Conservation (phyloP, 2,329 filamentous ascomycete genomes). For the Monosporascus sp. region DNA sequence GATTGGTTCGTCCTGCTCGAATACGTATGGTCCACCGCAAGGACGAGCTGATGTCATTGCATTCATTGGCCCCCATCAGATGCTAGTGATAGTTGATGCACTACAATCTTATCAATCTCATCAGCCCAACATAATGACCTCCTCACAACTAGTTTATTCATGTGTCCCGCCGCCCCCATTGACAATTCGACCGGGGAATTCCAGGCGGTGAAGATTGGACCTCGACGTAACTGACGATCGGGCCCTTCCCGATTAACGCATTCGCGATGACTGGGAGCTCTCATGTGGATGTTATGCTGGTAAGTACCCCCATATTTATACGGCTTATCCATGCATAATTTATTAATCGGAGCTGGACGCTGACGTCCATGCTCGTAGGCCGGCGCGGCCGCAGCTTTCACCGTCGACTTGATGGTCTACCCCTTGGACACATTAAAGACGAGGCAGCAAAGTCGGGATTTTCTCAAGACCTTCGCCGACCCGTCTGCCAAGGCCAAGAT, state of each 20-base stretch:
- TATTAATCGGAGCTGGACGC: no score
- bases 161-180: not conserved
- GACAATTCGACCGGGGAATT: not conserved
- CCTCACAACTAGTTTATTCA: not conserved
- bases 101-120: not conserved
- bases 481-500: slow-evolving; percentile 46
- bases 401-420: slow-evolving; percentile 80
- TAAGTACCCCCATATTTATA: slow-evolving; percentile 9
- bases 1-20: no score
- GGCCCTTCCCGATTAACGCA: slow-evolving; percentile 2
- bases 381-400: slow-evolving; percentile 79
- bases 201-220: not conserved
- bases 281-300: slow-evolving; percentile 25
- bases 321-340: no score
- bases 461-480: slow-evolving; percentile 60
- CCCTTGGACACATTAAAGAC: slow-evolving; percentile 90
- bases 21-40: no score
- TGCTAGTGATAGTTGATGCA: not conserved
- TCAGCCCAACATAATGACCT: not conserved
- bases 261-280: slow-evolving; percentile 21
- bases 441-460: slow-evolving; percentile 73
- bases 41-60: no score
- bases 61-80: not conserved
- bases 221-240: slow-evolving; percentile 2
- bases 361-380: slow-evolving; percentile 46